phyloP scores from a whole-genome alignment of 768 basidiomycete species.

The Pulveroboletus sp. region DNA sequence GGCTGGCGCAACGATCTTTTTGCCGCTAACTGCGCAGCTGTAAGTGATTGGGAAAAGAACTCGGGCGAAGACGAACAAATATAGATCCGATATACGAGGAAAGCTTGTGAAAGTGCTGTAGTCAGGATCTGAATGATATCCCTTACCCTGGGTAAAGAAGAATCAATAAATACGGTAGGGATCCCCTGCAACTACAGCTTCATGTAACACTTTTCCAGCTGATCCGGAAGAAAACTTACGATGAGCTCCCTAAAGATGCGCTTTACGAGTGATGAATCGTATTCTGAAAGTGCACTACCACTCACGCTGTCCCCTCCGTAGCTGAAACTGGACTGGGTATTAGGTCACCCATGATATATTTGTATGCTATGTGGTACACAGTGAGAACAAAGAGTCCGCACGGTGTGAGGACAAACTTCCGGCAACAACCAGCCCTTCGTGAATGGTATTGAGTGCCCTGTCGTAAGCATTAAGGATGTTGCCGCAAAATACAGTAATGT shows the following conservation, averaged over 20 bases:
- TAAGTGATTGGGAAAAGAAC: not conserved
- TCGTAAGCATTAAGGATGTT: not conserved
- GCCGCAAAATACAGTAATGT: too few relatives aligned
- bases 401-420: conserved; percentile 2
- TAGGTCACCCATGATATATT: not conserved
- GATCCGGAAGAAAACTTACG: not conserved
- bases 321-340: not conserved
- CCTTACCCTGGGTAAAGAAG: too few relatives aligned
- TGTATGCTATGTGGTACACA: not conserved
- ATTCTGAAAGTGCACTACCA: too few relatives aligned
- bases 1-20: not conserved
- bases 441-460: conserved; percentile 6
- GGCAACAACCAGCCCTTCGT: conserved; percentile 1
- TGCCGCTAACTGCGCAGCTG: not conserved
- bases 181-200: not conserved
- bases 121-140: not conserved
- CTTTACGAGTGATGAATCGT: not conserved
- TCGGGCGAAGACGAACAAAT: not conserved
- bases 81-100: conserved; percentile 8
- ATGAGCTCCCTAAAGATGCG: conserved; percentile 1
- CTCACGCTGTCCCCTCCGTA: not conserved
- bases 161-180: not conserved
- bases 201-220: too few relatives aligned
- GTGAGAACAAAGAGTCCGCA: not conserved
- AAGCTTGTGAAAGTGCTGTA: conserved; percentile 3